These are phyloP conservation scores for Pythium pyrilobum DNA, from an alignment of 352 stramenopile genomes.

Conservation along the genomic window DNA sequence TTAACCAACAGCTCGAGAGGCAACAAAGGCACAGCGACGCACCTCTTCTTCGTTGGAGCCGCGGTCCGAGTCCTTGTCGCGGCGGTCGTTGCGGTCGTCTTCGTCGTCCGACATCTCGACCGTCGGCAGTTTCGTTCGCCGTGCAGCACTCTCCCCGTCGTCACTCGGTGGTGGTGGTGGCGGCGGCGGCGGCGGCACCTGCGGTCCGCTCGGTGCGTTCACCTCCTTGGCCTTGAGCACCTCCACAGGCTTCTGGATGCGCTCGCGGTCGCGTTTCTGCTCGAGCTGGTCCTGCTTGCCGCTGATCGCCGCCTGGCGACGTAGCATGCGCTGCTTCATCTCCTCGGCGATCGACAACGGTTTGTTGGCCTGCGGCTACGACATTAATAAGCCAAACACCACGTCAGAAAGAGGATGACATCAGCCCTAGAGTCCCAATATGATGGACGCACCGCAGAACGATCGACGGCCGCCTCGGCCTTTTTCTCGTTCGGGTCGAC, in stretches of 20 bases:
- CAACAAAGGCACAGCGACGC: neutral
- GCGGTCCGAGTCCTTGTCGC: slow-evolving; percentile 42
- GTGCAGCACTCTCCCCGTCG: slow-evolving; percentile 3
- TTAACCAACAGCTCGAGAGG: neutral
- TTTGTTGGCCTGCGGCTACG: slow-evolving; percentile 27
- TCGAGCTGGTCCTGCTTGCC: slow-evolving; percentile 82
- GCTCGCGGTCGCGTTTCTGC: slow-evolving; percentile 67
- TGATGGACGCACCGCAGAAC: neutral
- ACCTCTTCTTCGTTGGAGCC: slow-evolving; percentile 68
- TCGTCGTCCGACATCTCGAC: slow-evolving; percentile 83
- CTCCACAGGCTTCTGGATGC: slow-evolving; percentile 58
- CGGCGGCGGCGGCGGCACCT: slow-evolving; percentile 34
- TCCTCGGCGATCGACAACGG: slow-evolving; percentile 74
- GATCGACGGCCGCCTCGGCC: neutral
- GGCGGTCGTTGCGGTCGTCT: slow-evolving; percentile 36
- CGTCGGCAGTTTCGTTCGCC: slow-evolving; percentile 47
- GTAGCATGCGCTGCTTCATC: slow-evolving; percentile 77
- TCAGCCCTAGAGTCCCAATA: neutral
- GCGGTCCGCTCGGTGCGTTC: slow-evolving; percentile 23
- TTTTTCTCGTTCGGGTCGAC: slow-evolving; percentile 20
- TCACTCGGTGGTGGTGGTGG: slow-evolving; percentile 25
- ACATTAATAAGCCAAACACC: neutral
- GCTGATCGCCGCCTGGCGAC: slow-evolving; percentile 71
- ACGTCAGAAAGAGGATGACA: neutral
- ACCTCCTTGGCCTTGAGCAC: slow-evolving; percentile 82